Conservation (phyloP, 1,139 yeast genomes). For the Meyerozyma elateridarum region DNA sequence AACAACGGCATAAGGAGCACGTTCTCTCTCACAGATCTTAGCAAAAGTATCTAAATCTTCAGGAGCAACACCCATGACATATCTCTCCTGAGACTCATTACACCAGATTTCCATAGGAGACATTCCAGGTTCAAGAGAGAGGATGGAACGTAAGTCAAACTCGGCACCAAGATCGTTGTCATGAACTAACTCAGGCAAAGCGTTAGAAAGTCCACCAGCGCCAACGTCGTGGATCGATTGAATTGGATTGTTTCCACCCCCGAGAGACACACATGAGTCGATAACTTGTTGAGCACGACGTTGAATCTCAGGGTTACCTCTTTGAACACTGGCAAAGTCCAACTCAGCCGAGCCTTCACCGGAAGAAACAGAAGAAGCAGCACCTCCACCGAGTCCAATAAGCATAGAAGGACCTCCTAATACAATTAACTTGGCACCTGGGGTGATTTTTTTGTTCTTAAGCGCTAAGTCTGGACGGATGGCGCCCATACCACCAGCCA, state of each 20-base stretch:
- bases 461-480: conserved; percentile 90
- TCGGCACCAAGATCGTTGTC: conserved; percentile 93
- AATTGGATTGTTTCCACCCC: conserved; percentile 69
- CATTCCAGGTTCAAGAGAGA: conserved; percentile 95
- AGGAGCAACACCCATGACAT: conserved; percentile 87
- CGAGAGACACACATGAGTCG: conserved; percentile 86
- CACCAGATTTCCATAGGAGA: conserved; percentile 99
- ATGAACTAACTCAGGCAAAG: conserved; percentile 94
- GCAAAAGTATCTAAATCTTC: conserved; percentile 69
- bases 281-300: conserved; percentile 98
- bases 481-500: conserved; percentile 99
- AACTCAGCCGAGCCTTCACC: conserved; percentile 95
- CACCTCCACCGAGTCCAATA: conserved; percentile 99
- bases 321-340: conserved; percentile 97
- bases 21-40: conserved; percentile 85
- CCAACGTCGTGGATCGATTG: conserved; percentile 98
- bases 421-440: conserved; percentile 89
- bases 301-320: conserved; percentile 99
- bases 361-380: conserved; percentile 91
- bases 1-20: conserved; percentile 94
- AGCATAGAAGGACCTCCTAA: conserved; percentile 99
- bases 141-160: conserved; percentile 86
- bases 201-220: conserved; percentile 98
- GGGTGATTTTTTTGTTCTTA: conserved; percentile 82
- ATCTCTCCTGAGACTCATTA: conserved; percentile 98